Evolutionary conservation across 306 rosid genomes (phyloP).

Genomic region (Prunus salicina): DNA sequence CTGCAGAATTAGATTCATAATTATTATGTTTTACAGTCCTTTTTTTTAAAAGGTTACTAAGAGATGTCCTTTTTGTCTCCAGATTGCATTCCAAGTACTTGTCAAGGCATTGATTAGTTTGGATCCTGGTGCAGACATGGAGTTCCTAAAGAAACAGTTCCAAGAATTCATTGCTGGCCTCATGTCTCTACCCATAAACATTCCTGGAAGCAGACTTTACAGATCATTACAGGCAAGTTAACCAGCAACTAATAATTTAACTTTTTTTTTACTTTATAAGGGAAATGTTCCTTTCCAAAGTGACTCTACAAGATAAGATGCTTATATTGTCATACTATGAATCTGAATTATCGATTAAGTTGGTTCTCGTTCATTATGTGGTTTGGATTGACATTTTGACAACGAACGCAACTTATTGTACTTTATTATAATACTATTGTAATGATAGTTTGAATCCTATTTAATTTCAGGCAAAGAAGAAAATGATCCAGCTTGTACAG

Average conservation of each 20-base stretch:
- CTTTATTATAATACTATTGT: too few relatives aligned
- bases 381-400: neutral
- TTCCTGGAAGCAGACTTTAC: conserved; percentile 85
- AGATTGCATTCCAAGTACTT: conserved; percentile 91
- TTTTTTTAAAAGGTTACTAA: conserved; percentile 41
- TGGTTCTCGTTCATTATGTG: neutral
- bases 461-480: conserved; percentile 80
- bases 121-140: conserved; percentile 82
- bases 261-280: neutral
- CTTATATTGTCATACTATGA: too few relatives aligned
- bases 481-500: conserved; percentile 68
- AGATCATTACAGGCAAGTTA: conserved; percentile 76
- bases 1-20: conserved; percentile 37
- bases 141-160: conserved; percentile 67
- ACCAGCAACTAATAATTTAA: neutral
- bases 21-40: conserved; percentile 32
- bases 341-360: neutral
- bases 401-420: neutral
- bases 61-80: conserved; percentile 35
- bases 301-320: too few relatives aligned
- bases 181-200: conserved; percentile 80
- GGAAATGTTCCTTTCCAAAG: neutral
- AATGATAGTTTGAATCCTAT: conserved; percentile 5
- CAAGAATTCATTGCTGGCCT: conserved; percentile 90
- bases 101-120: conserved; percentile 81